Conservation (phyloP, 31 red algal genomes). For the Odonthalia washingtoniensis region DNA sequence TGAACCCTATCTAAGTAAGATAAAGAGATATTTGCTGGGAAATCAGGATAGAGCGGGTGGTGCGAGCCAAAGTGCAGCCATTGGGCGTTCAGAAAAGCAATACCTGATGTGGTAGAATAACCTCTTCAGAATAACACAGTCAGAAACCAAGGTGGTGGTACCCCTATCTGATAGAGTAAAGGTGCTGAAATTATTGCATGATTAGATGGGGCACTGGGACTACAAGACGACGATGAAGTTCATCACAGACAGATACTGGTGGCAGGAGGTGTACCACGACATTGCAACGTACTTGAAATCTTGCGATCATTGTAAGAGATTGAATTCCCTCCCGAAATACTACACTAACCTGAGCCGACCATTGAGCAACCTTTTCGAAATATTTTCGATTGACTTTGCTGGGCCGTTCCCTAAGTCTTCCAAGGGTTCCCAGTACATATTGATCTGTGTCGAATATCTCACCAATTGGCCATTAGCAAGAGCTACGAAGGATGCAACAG, state of each 20-base stretch:
- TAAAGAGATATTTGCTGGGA: background rate
- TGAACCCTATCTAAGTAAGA: background rate
- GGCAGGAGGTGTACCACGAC: background rate
- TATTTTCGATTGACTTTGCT: slow-evolving; percentile 26
- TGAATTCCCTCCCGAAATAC: background rate
- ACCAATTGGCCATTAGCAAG: no score
- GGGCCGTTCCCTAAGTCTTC: no score
- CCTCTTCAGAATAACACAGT: background rate
- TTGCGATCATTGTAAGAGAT: slow-evolving; percentile 22
- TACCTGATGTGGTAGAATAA: background rate
- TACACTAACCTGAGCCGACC: background rate
- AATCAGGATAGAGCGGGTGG: background rate
- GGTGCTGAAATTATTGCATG: background rate
- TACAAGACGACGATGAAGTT: background rate
- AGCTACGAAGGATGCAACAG: no score
- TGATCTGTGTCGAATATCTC: no score
- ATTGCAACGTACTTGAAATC: background rate
- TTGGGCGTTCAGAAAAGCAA: background rate
- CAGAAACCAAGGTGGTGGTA: background rate
- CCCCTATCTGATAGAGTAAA: background rate
- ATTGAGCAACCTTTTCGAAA: background rate
- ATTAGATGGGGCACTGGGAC: slow-evolving; percentile 3
- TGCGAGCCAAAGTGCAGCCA: background rate
- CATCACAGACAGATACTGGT: slow-evolving; percentile 21
- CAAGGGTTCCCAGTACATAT: no score